Conservation (phyloP, 805 yeast species). For the Debaryomyces tyrocola region DNA sequence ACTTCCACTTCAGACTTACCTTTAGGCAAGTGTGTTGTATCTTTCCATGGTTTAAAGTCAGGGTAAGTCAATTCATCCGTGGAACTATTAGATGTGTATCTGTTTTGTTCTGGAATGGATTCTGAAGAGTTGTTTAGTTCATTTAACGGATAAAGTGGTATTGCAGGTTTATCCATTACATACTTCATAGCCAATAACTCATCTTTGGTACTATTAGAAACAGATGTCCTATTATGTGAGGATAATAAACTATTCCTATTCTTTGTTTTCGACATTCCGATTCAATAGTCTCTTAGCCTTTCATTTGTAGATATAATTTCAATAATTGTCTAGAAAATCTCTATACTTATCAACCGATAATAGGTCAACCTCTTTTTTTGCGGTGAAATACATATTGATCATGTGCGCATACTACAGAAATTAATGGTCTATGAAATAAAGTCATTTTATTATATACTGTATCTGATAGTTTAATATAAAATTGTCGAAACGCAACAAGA, state of each 20-base stretch:
- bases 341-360: too few relatives aligned
- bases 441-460: background rate
- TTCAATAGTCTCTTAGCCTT: background rate
- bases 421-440: background rate
- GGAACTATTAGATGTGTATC: background rate
- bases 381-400: background rate
- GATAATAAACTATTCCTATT: conserved; percentile 29
- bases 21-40: conserved; percentile 35
- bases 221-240: conserved; percentile 19
- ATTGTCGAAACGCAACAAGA: background rate
- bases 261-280: conserved; percentile 26
- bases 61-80: conserved; percentile 48
- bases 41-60: conserved; percentile 73
- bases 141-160: conserved; percentile 34
- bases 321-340: too few relatives aligned
- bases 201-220: conserved; percentile 25
- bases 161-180: conserved; percentile 34
- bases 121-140: conserved; percentile 12
- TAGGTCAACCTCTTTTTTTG: background rate
- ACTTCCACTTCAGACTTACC: conserved; percentile 45
- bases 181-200: conserved; percentile 36
- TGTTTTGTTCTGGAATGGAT: background rate
- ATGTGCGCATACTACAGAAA: background rate
- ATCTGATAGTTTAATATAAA: background rate
- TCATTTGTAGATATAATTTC: background rate